Evolutionary conservation across 1,284 basidiomycete genomes (phyloP), one percentile per base, ranked within the genome.

Genomic region (Entoloma clypeatum): DNA sequence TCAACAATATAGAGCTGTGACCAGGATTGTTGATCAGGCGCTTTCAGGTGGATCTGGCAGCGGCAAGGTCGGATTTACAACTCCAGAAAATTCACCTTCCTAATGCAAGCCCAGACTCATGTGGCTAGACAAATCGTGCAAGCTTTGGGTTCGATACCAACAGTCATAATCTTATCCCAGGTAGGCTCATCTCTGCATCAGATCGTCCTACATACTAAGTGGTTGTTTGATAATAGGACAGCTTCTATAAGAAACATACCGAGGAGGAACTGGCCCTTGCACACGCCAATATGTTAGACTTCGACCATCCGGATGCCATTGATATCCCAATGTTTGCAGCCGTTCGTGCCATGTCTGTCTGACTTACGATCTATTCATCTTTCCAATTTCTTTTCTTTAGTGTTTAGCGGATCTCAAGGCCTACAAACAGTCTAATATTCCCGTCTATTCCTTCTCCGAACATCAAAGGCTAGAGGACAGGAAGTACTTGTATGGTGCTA

Each of bases 251-350:
- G 54, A 68, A 71, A 21, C 87, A 93, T 53, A 76, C 76, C 0
- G 71, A 75, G 1, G 89, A 93, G 55, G 82, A 98, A 64, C 71
- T 91, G 14, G 73, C 72, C 17, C 69, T 87, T 10, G 95, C 95
- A 0, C 86, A 91, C 60, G 74, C 80, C n/a, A 93, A 84, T 55
- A 72, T 86, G 46, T 77, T 89, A 50, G 93, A 98, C 60, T 88
- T 98, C 62, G 95, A 98, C 58, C 91, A 93, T 55, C 95, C 95
- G 3, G 79, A 91, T 61, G 85, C 94, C 1, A 88, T 98, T 42
- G 95, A 98, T 62, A 89, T 91, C 76, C 77, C 82, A 2, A 69
- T 92, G 54, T 93, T 98, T 55, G 81, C 85, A 36, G 64, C 79
- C 45, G 91, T 92, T 58, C 43, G 77, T 67, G 44, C 22, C 14